Base-by-base conservation (phyloP, 2,329 filamentous ascomycete genomes). In the Alternaria triticina region DNA sequence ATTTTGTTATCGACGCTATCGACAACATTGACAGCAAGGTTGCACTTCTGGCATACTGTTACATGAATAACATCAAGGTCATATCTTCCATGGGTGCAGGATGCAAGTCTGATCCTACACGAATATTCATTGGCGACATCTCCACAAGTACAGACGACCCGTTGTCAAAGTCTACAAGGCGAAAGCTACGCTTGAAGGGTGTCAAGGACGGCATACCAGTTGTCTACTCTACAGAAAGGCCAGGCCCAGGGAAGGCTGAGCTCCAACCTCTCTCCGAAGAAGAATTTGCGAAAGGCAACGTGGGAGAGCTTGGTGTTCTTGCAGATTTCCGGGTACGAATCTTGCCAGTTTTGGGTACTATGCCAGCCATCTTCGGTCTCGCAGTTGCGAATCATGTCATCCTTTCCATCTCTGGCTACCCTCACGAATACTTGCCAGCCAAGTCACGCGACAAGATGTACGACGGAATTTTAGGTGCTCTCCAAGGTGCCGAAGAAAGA, bases 1-100 rank as follows among this genome's bases (percentile, higher is more conserved):
- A 95, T 72, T 99, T 90, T 74, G 89, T 99, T n/a, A 88, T 99
- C 36, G 96, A 99, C 80, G 96, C 95, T 22, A 99, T 99, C 70
- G 96, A 99, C 80, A 98, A 99, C 77, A 98, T 99, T 66, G 93
- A 97, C 55, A 97, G 93, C 57, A 99, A 99, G 82, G 95, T 99
- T 4, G 91, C 90, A 17, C 83, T 99, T 58, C 85, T 99, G 44
- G 90, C 93, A 73, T 97, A 96, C 82, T 99, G 96, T 81, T 86
- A 94, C 77, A 87, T 89, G 64, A 87, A 93, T 75, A 84, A 86
- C 2, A 83, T 98, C 25, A 90, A 89, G 1, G 93, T 99, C 27
- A 94, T 99, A 66, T 96, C 93, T 15, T 92, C 93, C 30, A 98
- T 98, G 94, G 96, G 96, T 1, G 96, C 96, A 0, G 96, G 94